Conservation (phyloP, 2,329 filamentous ascomycete species). For the Penicillium sp. region DNA sequence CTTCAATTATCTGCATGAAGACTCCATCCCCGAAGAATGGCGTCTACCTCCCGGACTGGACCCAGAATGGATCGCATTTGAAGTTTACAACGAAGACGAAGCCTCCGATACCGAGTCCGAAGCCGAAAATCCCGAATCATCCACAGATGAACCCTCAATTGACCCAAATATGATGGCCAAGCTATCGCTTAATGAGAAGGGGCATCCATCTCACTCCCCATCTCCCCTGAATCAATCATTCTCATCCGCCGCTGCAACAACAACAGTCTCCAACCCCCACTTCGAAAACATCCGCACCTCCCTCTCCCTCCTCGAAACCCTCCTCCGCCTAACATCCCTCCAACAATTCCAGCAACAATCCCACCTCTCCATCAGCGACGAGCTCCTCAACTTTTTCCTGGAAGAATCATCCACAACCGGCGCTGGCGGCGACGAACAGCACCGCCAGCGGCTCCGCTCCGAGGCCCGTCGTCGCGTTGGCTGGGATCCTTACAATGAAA, state of each 20-base stretch:
- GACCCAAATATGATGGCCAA: conserved; percentile 51
- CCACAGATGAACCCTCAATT: conserved; percentile 31
- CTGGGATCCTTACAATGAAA: conserved; percentile 72
- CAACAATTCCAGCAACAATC: conserved; percentile 91
- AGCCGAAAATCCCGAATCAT: conserved; percentile 29
- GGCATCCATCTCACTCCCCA: conserved; percentile 35
- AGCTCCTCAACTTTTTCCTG: conserved; percentile 85
- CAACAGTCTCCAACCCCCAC: conserved; percentile 48
- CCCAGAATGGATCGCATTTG: conserved; percentile 86
- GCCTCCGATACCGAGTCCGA: conserved; percentile 56
- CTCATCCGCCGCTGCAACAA: conserved; percentile 20
- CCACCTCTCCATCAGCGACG: conserved; percentile 85
- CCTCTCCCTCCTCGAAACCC: conserved; percentile 81
- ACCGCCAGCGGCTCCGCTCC: conserved; percentile 59
- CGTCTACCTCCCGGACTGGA: conserved; percentile 73
- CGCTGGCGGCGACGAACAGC: conserved; percentile 61
- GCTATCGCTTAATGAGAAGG: conserved; percentile 42
- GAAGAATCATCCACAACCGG: conserved; percentile 67
- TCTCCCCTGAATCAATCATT: conserved; percentile 30
- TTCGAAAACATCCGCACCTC: conserved; percentile 62
- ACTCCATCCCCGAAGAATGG: conserved; percentile 49
- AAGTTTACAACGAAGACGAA: conserved; percentile 71
- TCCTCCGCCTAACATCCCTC: conserved; percentile 79
- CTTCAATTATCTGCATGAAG: conserved; percentile 30
- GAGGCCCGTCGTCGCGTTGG: conserved; percentile 64